phyloP scores from a whole-genome alignment of 2,329 filamentous ascomycete genomes.

The Colletotrichum zoysiae region DNA sequence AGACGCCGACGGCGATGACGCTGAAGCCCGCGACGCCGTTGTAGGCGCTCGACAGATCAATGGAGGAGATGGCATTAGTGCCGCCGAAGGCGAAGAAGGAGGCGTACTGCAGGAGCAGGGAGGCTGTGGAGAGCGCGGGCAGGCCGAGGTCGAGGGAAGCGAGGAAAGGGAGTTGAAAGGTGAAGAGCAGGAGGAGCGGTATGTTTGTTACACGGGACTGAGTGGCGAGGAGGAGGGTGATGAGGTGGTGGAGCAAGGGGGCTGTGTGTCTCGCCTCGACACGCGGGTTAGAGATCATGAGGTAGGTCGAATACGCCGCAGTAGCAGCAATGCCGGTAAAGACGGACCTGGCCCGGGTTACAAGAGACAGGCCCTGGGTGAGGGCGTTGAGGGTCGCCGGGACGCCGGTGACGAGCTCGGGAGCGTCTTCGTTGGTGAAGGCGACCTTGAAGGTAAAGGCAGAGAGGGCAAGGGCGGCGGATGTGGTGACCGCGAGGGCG shows the following conservation, averaged over 20 bases:
- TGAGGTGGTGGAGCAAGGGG: slow-evolving; percentile 74
- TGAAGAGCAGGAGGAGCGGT: slow-evolving; percentile 84
- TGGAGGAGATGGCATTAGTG: slow-evolving; percentile 94
- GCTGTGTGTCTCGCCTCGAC: slow-evolving; percentile 44
- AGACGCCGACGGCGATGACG: slow-evolving; percentile 80
- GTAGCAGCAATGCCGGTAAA: slow-evolving; percentile 61
- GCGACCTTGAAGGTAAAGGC: slow-evolving; percentile 89
- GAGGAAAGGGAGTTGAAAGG: slow-evolving; percentile 67
- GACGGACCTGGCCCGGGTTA: slow-evolving; percentile 63
- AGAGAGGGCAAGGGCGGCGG: slow-evolving; percentile 58
- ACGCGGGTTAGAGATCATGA: slow-evolving; percentile 47
- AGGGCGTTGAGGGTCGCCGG: slow-evolving; percentile 55
- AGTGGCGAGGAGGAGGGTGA: slow-evolving; percentile 84
- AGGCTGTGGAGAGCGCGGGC: slow-evolving; percentile 75
- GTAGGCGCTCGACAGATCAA: slow-evolving; percentile 94
- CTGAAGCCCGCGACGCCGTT: slow-evolving; percentile 90
- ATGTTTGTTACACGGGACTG: slow-evolving; percentile 89
- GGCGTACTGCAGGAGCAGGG: slow-evolving; percentile 81
- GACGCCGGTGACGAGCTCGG: slow-evolving; percentile 76
- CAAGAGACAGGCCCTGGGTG: slow-evolving; percentile 59
- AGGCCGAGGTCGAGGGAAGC: slow-evolving; percentile 61
- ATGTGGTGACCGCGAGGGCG: slow-evolving; percentile 55
- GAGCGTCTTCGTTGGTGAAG: slow-evolving; percentile 89
- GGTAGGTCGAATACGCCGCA: slow-evolving; percentile 55
- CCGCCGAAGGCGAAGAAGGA: slow-evolving; percentile 93